Percentiles rank a stretch among this genome's conserved stretches.
phyloP scores from a whole-genome alignment of 2,329 filamentous ascomycete genomes.

The Penicillium vulpinum region DNA sequence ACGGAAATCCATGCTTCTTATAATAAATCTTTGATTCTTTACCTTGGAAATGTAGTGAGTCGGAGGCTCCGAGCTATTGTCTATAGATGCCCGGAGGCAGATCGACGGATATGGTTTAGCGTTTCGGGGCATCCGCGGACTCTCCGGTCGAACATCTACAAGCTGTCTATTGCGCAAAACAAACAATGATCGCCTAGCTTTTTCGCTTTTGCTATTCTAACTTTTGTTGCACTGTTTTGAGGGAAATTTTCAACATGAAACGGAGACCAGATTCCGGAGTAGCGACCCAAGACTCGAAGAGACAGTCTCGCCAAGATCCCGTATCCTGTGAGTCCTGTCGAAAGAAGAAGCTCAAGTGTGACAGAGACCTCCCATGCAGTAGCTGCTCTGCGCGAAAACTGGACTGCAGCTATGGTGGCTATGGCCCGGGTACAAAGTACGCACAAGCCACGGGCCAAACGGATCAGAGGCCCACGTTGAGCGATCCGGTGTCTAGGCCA shows the following conservation, averaged over 20 bases:
- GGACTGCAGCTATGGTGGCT: slow-evolving; percentile 27
- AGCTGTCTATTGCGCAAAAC: not conserved
- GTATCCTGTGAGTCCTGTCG: slow-evolving; percentile 44
- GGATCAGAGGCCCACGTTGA: not conserved
- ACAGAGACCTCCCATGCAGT: slow-evolving; percentile 53
- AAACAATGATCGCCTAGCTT: not conserved
- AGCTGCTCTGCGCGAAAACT: slow-evolving; percentile 43
- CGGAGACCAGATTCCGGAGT: slow-evolving; percentile 13
- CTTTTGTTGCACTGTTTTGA: not conserved
- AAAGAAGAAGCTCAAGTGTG: slow-evolving; percentile 54
- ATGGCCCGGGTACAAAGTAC: not conserved
- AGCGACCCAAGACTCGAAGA: slow-evolving; percentile 5
- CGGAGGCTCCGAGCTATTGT: slow-evolving; percentile 14
- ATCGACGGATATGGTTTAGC: not conserved
- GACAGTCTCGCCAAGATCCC: slow-evolving; percentile 36
- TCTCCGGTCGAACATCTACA: slow-evolving; percentile 12
- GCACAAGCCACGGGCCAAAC: not conserved
- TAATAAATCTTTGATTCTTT: not conserved
- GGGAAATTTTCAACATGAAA: slow-evolving; percentile 20
- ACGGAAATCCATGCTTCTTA: not conserved
- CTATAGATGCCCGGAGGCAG: not conserved
- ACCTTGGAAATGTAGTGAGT: not conserved
- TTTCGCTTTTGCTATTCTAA: not conserved
- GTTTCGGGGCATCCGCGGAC: slow-evolving; percentile 28
- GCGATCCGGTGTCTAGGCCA: not conserved